phyloP scores from a whole-genome alignment of 129 eudicot genomes.

The Chrysanthemum makinoi region DNA sequence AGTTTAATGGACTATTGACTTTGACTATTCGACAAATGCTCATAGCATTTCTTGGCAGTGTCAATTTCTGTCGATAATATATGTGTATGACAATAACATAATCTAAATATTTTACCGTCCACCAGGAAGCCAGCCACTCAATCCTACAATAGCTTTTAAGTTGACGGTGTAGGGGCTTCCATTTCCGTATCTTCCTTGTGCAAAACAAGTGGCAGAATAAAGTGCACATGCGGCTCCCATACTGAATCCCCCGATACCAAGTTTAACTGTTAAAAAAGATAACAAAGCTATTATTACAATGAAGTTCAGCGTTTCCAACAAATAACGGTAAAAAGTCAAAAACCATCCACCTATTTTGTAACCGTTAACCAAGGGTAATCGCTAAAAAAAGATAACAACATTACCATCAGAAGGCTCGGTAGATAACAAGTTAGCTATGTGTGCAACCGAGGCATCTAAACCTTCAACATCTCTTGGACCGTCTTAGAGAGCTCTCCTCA shows the following conservation, averaged over 20 bases:
- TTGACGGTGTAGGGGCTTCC: conserved; percentile 72
- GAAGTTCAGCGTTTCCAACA: conserved; percentile 3
- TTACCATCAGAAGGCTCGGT: conserved; percentile 41
- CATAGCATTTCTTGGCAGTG: too few relatives aligned
- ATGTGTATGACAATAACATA: too few relatives aligned
- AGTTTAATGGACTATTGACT: background rate
- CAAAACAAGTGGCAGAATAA: conserved; percentile 93
- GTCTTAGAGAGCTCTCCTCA: conserved; percentile 81
- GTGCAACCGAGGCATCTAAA: conserved; percentile 40
- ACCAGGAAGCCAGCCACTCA: conserved; percentile 99
- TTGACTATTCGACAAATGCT: too few relatives aligned
- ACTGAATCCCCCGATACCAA: conserved; percentile 97
- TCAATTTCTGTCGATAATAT: too few relatives aligned
- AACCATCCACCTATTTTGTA: too few relatives aligned
- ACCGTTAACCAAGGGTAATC: too few relatives aligned
- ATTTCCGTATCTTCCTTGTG: conserved; percentile 78
- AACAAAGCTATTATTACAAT: background rate
- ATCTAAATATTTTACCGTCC: conserved; percentile 45
- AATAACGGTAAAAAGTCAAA: background rate
- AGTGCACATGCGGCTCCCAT: conserved; percentile 97
- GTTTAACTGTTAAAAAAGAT: conserved; percentile 59
- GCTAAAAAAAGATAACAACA: background rate
- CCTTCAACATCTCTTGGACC: conserved; percentile 55
- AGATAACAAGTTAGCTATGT: conserved; percentile 42
- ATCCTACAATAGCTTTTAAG: conserved; percentile 75